Evolutionary conservation across 306 rosid genomes (phyloP).

Genomic region (Casuarina equisetifolia): DNA sequence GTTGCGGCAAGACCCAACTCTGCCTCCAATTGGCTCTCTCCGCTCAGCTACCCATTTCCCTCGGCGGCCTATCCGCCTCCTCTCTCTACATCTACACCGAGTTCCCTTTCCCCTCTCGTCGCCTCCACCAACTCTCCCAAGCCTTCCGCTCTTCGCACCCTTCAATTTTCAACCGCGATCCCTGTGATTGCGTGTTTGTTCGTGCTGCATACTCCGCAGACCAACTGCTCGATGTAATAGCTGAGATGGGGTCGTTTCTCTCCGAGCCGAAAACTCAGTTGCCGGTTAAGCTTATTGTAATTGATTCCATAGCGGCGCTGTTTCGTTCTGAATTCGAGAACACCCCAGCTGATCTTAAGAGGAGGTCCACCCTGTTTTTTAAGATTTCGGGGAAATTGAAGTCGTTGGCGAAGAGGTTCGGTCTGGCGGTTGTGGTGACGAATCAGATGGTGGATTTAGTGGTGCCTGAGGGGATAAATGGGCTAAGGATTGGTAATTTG

Average conservation of each 20-base stretch:
- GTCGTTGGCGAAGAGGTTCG: conserved; percentile 52
- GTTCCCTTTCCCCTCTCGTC: conserved; percentile 78
- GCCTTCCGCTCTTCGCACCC: conserved; percentile 37
- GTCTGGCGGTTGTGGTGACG: conserved; percentile 70
- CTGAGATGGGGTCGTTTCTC: conserved; percentile 43
- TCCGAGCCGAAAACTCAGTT: conserved; percentile 20
- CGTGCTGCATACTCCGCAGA: conserved; percentile 46
- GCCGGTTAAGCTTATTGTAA: conserved; percentile 61
- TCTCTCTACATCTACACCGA: conserved; percentile 75
- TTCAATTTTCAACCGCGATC: conserved; percentile 27
- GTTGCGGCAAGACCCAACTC: conserved; percentile 79
- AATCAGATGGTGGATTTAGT: conserved; percentile 84
- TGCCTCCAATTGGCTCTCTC: conserved; percentile 83
- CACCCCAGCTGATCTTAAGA: conserved; percentile 49
- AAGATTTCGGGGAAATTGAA: conserved; percentile 67
- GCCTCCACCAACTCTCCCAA: conserved; percentile 64
- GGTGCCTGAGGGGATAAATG: conserved; percentile 42
- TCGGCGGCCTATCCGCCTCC: conserved; percentile 74
- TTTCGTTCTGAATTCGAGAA: conserved; percentile 84
- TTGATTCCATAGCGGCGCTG: conserved; percentile 85
- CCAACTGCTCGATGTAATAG: conserved; percentile 49
- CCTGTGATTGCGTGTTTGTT: conserved; percentile 38
- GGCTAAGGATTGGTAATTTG: conserved; percentile 67
- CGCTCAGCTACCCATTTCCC: conserved; percentile 77
- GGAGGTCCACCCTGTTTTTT: conserved; percentile 65